phyloP scores from a whole-genome alignment of 2,329 filamentous ascomycete species.

The Seiridium unicorne region DNA sequence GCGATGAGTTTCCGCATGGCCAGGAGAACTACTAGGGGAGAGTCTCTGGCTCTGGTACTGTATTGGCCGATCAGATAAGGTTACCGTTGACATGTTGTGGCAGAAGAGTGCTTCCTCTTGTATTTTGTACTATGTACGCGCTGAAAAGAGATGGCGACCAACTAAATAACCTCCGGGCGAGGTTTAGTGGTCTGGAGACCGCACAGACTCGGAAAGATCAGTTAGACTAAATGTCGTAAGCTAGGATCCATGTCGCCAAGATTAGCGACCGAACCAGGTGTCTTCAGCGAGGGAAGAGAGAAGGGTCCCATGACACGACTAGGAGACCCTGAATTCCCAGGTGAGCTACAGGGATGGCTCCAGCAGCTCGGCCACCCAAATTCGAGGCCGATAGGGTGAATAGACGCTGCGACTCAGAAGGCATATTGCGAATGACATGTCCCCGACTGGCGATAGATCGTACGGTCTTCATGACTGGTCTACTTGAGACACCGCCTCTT shows the following conservation, averaged over 20 bases:
- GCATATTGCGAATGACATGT: background rate
- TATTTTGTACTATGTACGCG: no score
- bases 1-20: background rate
- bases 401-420: background rate
- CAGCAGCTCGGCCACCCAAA: background rate
- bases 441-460: background rate
- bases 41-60: no score
- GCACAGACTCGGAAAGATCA: background rate
- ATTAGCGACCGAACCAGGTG: slow-evolving; percentile 6
- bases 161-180: background rate
- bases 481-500: no score
- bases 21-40: background rate
- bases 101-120: no score
- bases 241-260: background rate
- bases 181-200: background rate
- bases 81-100: no score
- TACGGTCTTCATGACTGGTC: no score
- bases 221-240: no score
- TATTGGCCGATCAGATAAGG: no score
- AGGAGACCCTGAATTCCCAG: slow-evolving; percentile 4
- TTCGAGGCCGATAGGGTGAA: background rate
- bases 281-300: background rate
- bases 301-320: slow-evolving; percentile 3
- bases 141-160: no score
- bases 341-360: background rate